phyloP scores from a whole-genome alignment of 176 grass and related monocot species.

The Poa annua region DNA sequence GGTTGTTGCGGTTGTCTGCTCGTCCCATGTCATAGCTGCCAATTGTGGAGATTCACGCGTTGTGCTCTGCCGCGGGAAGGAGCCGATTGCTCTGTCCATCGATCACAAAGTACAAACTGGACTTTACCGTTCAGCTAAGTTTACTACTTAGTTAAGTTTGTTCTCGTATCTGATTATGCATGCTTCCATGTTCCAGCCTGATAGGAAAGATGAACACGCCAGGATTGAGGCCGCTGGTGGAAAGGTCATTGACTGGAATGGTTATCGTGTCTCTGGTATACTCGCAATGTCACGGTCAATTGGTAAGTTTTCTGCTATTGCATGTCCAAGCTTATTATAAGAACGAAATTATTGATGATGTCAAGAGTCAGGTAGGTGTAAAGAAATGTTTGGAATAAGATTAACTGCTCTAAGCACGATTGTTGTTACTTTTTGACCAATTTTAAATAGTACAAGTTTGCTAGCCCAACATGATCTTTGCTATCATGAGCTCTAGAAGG shows the following conservation, averaged over 20 bases:
- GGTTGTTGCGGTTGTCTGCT: constrained; percentile 64
- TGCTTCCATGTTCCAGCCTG: constrained; percentile 53
- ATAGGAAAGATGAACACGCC: constrained; percentile 62
- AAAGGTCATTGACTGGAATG: constrained; percentile 69
- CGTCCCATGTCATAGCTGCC: constrained; percentile 66
- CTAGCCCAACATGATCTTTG: constrained; percentile 9
- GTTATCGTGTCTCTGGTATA: constrained; percentile 69
- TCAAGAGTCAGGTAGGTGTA: constrained; percentile 17
- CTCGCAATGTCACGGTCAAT: constrained; percentile 88
- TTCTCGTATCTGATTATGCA: constrained; percentile 19
- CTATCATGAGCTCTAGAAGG: constrained; percentile 17
- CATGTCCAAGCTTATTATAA: not conserved
- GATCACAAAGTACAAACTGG: constrained; percentile 67
- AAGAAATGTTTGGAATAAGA: not conserved
- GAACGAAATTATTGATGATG: constrained; percentile 20
- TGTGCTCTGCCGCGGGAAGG: constrained; percentile 69
- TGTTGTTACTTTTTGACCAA: constrained; percentile 7
- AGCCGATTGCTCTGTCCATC: constrained; percentile 51
- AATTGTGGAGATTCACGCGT: constrained; percentile 80
- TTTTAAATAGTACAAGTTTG: not conserved
- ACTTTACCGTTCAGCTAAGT: not conserved
- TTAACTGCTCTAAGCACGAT: constrained; percentile 5
- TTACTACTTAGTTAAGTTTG: not conserved
- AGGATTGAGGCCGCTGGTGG: constrained; percentile 83
- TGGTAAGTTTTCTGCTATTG: constrained; percentile 48